Percentiles rank a stretch among this genome's conserved stretches.
phyloP scores from a whole-genome alignment of 345 rosid genomes.

The Hirschfeldia incana region DNA sequence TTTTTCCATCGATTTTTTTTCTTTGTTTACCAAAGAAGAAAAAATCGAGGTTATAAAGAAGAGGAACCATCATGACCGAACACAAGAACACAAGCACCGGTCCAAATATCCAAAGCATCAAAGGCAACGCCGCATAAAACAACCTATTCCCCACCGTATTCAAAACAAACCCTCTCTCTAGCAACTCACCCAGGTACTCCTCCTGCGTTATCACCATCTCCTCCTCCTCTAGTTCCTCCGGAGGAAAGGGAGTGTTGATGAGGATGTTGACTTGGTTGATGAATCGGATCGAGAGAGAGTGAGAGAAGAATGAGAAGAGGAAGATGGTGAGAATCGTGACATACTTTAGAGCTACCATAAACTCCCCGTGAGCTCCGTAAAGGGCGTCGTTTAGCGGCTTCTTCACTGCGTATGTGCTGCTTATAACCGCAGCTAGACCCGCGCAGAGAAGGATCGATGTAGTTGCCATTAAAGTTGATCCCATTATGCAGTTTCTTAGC shows the following conservation, averaged over 20 bases:
- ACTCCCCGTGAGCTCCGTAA: constrained; percentile 86
- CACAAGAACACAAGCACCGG: constrained; percentile 77
- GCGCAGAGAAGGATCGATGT: constrained; percentile 82
- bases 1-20: constrained; percentile 15
- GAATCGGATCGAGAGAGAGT: constrained; percentile 76
- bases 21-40: constrained; percentile 39
- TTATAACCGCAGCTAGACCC: constrained; percentile 82
- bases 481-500: constrained; percentile 87
- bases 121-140: constrained; percentile 74
- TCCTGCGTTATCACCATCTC: constrained; percentile 40
- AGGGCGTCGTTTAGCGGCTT: constrained; percentile 72
- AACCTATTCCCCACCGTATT: constrained; percentile 80
- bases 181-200: constrained; percentile 55
- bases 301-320: constrained; percentile 85
- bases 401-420: constrained; percentile 92
- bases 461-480: constrained; percentile 95
- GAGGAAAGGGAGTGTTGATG: constrained; percentile 60
- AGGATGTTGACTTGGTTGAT: constrained; percentile 83
- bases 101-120: constrained; percentile 89
- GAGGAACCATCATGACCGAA: constrained; percentile 58
- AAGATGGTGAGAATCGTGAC: constrained; percentile 69
- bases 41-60: constrained; percentile 77
- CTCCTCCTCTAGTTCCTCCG: constrained; percentile 36
- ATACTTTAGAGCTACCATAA: constrained; percentile 77
- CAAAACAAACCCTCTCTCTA: constrained; percentile 70